phyloP scores from a whole-genome alignment of 768 basidiomycete genomes.

The Pleurotus cornucopiae region DNA sequence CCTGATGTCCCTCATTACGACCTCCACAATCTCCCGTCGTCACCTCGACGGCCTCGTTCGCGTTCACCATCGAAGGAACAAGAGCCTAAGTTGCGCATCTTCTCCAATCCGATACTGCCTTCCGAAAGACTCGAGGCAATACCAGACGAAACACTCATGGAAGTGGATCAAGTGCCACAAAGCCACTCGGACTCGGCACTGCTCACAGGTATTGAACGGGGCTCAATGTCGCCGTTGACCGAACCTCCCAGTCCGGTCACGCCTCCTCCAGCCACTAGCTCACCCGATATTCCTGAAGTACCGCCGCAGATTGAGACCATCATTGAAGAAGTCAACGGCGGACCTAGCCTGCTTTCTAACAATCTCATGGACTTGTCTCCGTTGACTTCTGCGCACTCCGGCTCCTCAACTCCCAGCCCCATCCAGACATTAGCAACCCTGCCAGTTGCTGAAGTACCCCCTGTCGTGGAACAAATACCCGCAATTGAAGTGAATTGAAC shows the following conservation, averaged over 20 bases:
- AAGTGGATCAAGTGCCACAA: constrained; percentile 10
- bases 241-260: constrained; percentile 11
- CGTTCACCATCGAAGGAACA: constrained; percentile 36
- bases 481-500: no score
- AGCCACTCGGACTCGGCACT: constrained; percentile 13
- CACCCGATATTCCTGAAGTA: not conserved
- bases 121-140: constrained; percentile 18
- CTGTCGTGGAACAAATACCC: not conserved
- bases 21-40: constrained; percentile 36
- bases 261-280: constrained; percentile 8
- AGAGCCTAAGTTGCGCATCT: constrained; percentile 27
- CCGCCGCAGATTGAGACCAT: not conserved
- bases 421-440: not conserved
- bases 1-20: constrained; percentile 35
- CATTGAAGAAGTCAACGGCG: not conserved
- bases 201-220: constrained; percentile 19
- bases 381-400: not conserved
- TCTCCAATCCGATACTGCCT: constrained; percentile 14
- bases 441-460: not conserved
- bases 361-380: not conserved
- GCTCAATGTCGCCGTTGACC: constrained; percentile 20
- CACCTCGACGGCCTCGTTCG: constrained; percentile 32
- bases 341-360: no score
- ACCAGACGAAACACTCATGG: constrained; percentile 20
- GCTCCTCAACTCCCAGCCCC: not conserved